These are phyloP conservation scores for Oenanthe javanica DNA, from an alignment of 140 eudicot species.

Conservation along the genomic window DNA sequence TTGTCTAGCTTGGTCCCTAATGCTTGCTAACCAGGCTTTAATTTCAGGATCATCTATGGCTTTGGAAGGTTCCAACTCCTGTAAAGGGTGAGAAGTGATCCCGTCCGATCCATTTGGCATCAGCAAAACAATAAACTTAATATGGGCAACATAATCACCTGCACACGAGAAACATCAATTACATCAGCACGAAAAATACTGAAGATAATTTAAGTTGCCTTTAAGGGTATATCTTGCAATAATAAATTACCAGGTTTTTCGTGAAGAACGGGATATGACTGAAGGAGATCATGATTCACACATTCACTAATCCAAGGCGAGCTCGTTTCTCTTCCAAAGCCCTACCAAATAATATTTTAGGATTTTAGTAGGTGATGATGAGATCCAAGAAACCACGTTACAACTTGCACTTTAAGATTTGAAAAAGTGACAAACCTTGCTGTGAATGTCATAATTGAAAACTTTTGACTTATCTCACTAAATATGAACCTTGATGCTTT, in stretches of 20 bases:
- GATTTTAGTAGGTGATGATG: background rate
- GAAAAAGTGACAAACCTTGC: conserved; percentile 48
- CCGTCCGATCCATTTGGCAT: conserved; percentile 96
- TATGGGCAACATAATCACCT: conserved; percentile 89
- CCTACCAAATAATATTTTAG: conserved; percentile 28
- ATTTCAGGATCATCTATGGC: too few relatives aligned
- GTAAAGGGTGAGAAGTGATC: conserved; percentile 64
- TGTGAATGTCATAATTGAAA: conserved; percentile 94
- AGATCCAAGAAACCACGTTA: background rate
- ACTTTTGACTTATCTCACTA: conserved; percentile 82
- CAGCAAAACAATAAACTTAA: conserved; percentile 75
- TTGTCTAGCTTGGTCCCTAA: conserved; percentile 56
- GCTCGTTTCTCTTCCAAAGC: conserved; percentile 89
- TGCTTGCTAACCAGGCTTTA: too few relatives aligned
- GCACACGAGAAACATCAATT: conserved; percentile 13
- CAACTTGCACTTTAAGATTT: background rate
- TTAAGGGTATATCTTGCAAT: background rate
- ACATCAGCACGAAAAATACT: background rate
- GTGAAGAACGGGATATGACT: conserved; percentile 88
- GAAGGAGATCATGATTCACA: conserved; percentile 85
- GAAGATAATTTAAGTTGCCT: background rate
- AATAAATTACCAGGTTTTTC: conserved; percentile 70
- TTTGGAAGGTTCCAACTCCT: conserved; percentile 75
- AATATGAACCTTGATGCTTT: conserved; percentile 88
- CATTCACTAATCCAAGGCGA: conserved; percentile 80